Conservation (phyloP, 768 basidiomycete species). For the Punctularia strigosozonata region DNA sequence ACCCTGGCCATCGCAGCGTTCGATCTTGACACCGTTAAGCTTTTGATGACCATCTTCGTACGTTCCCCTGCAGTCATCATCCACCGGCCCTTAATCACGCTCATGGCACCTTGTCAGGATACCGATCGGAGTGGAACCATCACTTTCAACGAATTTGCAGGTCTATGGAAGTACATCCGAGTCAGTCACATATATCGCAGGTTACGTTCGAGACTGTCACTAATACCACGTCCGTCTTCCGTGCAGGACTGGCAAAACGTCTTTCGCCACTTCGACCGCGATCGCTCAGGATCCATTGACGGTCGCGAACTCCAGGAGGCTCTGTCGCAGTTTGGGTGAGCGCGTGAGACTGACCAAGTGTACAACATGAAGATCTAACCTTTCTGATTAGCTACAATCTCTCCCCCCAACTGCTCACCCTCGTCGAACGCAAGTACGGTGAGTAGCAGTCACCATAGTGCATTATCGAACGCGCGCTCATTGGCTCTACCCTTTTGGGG, state of each 20-base stretch:
- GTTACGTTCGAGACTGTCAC: background rate
- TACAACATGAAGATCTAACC: background rate
- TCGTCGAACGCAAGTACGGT: slow-evolving; percentile 78
- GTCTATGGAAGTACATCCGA: slow-evolving; percentile 78
- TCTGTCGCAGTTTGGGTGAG: slow-evolving; percentile 60
- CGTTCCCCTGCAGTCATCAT: slow-evolving; percentile 18
- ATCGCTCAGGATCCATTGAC: slow-evolving; percentile 74
- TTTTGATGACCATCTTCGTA: slow-evolving; percentile 76
- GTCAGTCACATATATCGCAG: too few relatives aligned
- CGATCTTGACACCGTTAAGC: slow-evolving; percentile 78
- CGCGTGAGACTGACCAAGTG: background rate
- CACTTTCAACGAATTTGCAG: slow-evolving; percentile 70
- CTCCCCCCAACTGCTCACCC: slow-evolving; percentile 47
- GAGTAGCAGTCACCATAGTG: slow-evolving; percentile 12
- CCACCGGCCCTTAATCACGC: background rate
- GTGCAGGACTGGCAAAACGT: slow-evolving; percentile 71
- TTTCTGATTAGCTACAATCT: slow-evolving; percentile 45
- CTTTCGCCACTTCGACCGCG: slow-evolving; percentile 77
- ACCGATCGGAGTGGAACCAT: slow-evolving; percentile 69
- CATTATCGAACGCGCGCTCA: background rate
- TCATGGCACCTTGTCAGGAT: slow-evolving; percentile 27
- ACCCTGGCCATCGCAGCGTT: slow-evolving; percentile 58
- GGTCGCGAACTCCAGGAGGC: slow-evolving; percentile 54
- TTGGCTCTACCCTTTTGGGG: slow-evolving; percentile 23
- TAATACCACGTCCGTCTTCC: background rate